phyloP scores from a whole-genome alignment of 768 basidiomycete species.

The Scleroderma bovista region DNA sequence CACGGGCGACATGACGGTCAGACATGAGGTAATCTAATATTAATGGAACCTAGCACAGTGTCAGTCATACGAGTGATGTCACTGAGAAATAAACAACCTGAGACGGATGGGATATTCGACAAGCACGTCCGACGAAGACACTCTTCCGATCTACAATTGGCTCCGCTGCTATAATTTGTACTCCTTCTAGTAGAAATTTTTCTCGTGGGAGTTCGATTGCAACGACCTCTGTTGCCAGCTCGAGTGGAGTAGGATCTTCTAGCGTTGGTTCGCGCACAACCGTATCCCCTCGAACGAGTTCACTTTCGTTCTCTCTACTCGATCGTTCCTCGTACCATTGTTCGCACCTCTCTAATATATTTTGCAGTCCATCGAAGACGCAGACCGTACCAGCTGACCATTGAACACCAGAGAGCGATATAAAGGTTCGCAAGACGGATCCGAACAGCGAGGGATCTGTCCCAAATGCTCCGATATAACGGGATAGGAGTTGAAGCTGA shows the following conservation, averaged over 20 bases:
- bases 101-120: slow-evolving; percentile 68
- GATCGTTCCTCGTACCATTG: slow-evolving; percentile 70
- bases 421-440: slow-evolving; percentile 71
- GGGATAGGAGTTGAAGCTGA: slow-evolving; percentile 79
- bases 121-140: slow-evolving; percentile 81
- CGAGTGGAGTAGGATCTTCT: slow-evolving; percentile 7
- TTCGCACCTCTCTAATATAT: slow-evolving; percentile 58
- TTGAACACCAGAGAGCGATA: slow-evolving; percentile 72
- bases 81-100: slow-evolving; percentile 44
- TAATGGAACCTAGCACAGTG: slow-evolving; percentile 49
- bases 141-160: slow-evolving; percentile 85
- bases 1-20: slow-evolving; percentile 68
- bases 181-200: slow-evolving; percentile 45
- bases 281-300: slow-evolving; percentile 50
- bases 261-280: slow-evolving; percentile 19
- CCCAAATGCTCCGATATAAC: slow-evolving; percentile 76
- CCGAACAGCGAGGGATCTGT: slow-evolving; percentile 74
- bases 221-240: slow-evolving; percentile 5
- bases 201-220: slow-evolving; percentile 8
- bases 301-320: slow-evolving; percentile 48
- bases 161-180: slow-evolving; percentile 67
- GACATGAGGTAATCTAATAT: slow-evolving; percentile 63
- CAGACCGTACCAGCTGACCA: slow-evolving; percentile 71
- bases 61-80: slow-evolving; percentile 5
- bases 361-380: slow-evolving; percentile 84